A percentile compares a stretch with the other conserved stretches of the same genome.
Evolutionary conservation across 1,284 basidiomycete genomes (phyloP).

Genomic region (Trichosporon sp.): DNA sequence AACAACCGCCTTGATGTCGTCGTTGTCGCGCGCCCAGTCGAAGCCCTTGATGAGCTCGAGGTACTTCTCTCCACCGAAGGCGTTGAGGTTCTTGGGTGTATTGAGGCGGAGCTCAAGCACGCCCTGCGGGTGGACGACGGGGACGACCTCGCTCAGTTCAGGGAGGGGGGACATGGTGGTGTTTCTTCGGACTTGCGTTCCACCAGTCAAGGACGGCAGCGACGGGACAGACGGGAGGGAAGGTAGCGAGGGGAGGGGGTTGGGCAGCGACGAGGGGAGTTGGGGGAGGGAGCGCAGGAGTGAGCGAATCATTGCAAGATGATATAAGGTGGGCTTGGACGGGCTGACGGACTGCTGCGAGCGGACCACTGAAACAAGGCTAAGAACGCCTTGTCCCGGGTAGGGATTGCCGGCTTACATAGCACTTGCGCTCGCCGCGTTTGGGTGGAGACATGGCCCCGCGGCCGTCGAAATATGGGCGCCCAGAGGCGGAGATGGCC

Average conservation of each 20-base stretch:
- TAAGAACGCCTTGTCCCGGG: background rate
- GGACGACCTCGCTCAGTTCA: slow-evolving; percentile 29
- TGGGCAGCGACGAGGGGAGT: background rate
- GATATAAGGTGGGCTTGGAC: background rate
- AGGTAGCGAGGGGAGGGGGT: background rate
- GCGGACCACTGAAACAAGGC: background rate
- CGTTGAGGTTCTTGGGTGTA: slow-evolving; percentile 34
- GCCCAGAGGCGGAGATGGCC: background rate
- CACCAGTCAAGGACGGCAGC: background rate
- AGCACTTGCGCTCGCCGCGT: background rate
- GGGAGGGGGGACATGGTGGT: slow-evolving; percentile 23
- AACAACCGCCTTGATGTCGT: slow-evolving; percentile 30
- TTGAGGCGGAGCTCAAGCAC: slow-evolving; percentile 35
- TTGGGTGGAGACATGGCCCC: background rate
- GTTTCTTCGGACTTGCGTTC: background rate
- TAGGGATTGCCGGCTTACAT: slow-evolving; percentile 2
- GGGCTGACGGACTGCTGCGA: background rate
- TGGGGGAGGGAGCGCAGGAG: background rate
- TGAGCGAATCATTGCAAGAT: background rate
- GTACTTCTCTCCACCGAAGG: slow-evolving; percentile 25
- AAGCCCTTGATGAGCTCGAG: slow-evolving; percentile 33
- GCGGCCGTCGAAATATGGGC: background rate
- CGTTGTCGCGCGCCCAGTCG: slow-evolving; percentile 27
- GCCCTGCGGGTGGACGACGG: slow-evolving; percentile 27
- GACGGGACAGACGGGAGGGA: background rate